Evolutionary conservation across 2,329 filamentous ascomycete genomes (phyloP).

Genomic region (Penicillium griseofulvum): DNA sequence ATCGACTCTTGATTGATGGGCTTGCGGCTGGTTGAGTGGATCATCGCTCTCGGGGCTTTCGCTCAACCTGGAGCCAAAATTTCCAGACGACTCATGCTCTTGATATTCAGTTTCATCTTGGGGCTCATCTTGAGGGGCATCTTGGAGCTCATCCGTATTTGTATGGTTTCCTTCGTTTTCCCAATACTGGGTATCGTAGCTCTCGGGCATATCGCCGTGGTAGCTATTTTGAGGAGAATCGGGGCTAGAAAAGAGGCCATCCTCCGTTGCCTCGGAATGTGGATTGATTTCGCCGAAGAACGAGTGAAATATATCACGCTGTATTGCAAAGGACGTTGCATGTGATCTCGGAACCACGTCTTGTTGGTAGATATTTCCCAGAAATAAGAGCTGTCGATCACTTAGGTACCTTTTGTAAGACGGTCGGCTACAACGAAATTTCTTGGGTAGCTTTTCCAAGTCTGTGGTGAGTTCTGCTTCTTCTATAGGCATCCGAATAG

Average conservation of each 20-base stretch:
- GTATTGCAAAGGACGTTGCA: not conserved
- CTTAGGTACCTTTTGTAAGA: slow-evolving; percentile 1
- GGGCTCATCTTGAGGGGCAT: not conserved
- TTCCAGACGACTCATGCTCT: not conserved
- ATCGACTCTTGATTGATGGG: not conserved
- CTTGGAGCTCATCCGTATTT: not conserved
- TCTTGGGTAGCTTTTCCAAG: not conserved
- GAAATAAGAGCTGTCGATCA: slow-evolving; percentile 3
- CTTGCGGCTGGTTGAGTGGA: not conserved
- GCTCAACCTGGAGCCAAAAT: not conserved
- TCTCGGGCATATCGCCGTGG: not conserved
- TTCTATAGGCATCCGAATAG: not conserved
- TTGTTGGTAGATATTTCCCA: not conserved
- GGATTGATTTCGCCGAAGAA: slow-evolving; percentile 5
- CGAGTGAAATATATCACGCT: slow-evolving; percentile 3
- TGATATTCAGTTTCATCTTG: not conserved
- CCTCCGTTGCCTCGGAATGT: not conserved
- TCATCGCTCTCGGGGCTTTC: not conserved
- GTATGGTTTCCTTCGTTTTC: not conserved
- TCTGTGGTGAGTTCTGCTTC: slow-evolving; percentile 2
- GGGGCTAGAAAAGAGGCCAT: not conserved
- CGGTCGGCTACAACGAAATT: not conserved
- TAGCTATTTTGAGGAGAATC: not conserved
- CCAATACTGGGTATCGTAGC: not conserved
- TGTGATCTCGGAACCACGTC: not conserved